Evolutionary conservation across 331 rosid genomes (phyloP).

Genomic region (Spiraea crenata): DNA sequence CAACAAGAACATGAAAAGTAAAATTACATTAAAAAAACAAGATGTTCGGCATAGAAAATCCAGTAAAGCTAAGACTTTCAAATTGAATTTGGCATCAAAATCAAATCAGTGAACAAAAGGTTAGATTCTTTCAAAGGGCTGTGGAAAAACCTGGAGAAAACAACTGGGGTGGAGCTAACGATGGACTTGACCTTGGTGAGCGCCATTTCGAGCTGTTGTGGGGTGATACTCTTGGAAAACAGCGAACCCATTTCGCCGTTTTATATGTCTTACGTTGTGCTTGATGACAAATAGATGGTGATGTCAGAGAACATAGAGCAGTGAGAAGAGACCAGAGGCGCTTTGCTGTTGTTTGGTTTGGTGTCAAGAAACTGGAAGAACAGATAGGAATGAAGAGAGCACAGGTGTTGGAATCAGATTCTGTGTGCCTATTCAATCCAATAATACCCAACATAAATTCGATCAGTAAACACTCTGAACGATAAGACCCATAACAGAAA

Average conservation of each 20-base stretch:
- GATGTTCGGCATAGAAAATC: not conserved
- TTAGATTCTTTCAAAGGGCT: not conserved
- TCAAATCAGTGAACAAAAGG: not conserved
- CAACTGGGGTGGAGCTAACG: slow-evolving; percentile 52
- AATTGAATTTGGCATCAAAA: not conserved
- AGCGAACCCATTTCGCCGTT: slow-evolving; percentile 52
- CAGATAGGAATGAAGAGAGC: not conserved
- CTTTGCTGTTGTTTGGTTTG: not conserved
- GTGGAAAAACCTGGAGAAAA: slow-evolving; percentile 63
- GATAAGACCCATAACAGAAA: no score
- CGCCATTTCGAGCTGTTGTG: slow-evolving; percentile 51
- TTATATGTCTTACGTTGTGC: not conserved
- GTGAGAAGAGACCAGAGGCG: slow-evolving; percentile 26
- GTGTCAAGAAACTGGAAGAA: slow-evolving; percentile 17
- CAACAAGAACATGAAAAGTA: slow-evolving; percentile 4
- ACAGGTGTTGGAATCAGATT: slow-evolving; percentile 32
- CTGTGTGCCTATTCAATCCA: slow-evolving; percentile 8
- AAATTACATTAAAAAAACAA: not conserved
- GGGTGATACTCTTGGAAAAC: slow-evolving; percentile 32
- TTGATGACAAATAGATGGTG: not conserved
- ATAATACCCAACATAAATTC: no score
- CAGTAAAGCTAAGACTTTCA: not conserved
- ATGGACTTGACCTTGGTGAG: slow-evolving; percentile 60
- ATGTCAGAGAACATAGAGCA: slow-evolving; percentile 9
- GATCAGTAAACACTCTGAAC: no score